phyloP scores from a whole-genome alignment of 1,284 basidiomycete species.

The Boletus sp. region DNA sequence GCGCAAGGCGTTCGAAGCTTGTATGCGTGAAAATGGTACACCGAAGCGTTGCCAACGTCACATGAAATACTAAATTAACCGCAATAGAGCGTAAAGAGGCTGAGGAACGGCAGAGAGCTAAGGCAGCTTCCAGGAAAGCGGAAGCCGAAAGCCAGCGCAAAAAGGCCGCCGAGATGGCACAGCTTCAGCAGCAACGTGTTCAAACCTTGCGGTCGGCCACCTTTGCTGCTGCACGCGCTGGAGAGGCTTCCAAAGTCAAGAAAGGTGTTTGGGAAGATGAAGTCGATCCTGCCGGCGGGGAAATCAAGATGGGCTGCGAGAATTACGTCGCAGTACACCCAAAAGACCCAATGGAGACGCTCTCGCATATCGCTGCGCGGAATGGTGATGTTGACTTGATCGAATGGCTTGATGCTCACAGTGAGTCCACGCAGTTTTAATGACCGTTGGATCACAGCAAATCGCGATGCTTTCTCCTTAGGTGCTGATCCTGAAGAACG shows the following conservation, averaged over 20 bases:
- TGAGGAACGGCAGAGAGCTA: constrained; percentile 54
- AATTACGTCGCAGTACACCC: constrained; percentile 45
- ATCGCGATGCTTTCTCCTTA: constrained; percentile 31
- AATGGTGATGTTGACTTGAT: constrained; percentile 54
- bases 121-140: constrained; percentile 51
- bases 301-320: constrained; percentile 55
- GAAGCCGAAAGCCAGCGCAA: constrained; percentile 48
- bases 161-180: constrained; percentile 48
- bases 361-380: constrained; percentile 60
- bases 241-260: constrained; percentile 51
- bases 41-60: background rate
- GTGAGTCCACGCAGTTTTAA: constrained; percentile 39
- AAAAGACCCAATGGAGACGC: constrained; percentile 56
- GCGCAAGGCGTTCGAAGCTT: constrained; percentile 44
- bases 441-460: constrained; percentile 19
- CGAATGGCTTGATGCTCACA: constrained; percentile 65
- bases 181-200: constrained; percentile 41
- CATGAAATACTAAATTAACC: constrained; percentile 16
- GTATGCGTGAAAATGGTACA: constrained; percentile 31
- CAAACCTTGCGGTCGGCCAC: constrained; percentile 56
- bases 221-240: constrained; percentile 59
- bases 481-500: constrained; percentile 70
- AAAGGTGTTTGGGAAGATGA: constrained; percentile 62
- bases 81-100: constrained; percentile 45
- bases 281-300: constrained; percentile 67